Conservation (phyloP, 768 basidiomycete genomes). For the Tulasnella sp. region DNA sequence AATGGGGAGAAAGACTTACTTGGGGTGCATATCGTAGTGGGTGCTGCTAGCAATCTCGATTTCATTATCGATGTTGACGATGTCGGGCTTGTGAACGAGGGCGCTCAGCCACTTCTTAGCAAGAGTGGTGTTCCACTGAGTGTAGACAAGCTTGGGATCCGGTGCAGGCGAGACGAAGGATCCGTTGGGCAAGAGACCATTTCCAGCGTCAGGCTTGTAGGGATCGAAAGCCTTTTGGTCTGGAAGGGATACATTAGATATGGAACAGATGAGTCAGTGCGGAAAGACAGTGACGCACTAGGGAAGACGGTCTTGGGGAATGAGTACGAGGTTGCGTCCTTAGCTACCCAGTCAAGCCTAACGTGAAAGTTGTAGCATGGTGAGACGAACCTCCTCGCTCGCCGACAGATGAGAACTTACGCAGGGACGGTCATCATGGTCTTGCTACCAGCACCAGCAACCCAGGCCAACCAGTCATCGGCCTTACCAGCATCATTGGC, state of each 20-base stretch:
- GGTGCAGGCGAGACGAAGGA: conserved; percentile 44
- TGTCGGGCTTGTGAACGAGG: conserved; percentile 48
- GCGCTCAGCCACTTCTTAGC: conserved; percentile 48
- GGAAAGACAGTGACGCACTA: conserved; percentile 36
- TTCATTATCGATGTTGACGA: conserved; percentile 55
- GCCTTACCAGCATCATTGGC: conserved; percentile 40
- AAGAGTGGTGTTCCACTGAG: conserved; percentile 48
- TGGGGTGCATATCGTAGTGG: conserved; percentile 57
- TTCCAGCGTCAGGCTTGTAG: conserved; percentile 49
- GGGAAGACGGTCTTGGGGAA: conserved; percentile 48
- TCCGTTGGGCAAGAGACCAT: conserved; percentile 50
- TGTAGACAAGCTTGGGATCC: conserved; percentile 43
- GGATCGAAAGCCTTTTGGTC: conserved; percentile 49
- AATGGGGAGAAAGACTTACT: conserved; percentile 36
- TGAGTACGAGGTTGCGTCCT: conserved; percentile 53
- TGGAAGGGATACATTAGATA: conserved; percentile 30
- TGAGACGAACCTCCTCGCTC: not conserved
- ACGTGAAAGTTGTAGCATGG: not conserved
- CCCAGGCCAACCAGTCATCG: conserved; percentile 52
- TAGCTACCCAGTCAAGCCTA: conserved; percentile 57
- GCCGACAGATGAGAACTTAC: conserved; percentile 38
- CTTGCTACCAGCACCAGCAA: conserved; percentile 45
- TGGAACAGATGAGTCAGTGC: too few relatives aligned
- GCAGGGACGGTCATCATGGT: conserved; percentile 50
- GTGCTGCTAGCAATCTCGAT: conserved; percentile 55